These are phyloP conservation scores for Entoloma clypeatum DNA, from an alignment of 1,284 basidiomycete genomes.

Conservation along the genomic window DNA sequence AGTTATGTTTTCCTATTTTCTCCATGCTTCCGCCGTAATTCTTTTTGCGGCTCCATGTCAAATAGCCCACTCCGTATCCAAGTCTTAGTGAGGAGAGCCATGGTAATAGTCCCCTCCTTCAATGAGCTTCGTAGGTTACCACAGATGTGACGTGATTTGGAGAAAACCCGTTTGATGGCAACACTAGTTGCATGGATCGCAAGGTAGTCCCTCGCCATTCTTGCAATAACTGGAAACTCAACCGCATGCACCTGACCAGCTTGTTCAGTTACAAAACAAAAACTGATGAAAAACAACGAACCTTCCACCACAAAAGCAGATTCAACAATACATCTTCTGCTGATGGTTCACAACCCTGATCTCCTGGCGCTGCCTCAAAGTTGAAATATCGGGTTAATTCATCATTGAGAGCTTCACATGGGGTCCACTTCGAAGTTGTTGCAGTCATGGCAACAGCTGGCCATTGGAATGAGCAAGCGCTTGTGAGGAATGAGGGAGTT, in stretches of 20 bases:
- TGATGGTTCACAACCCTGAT: not conserved
- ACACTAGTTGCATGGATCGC: conserved; percentile 33
- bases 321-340: not conserved
- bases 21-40: too few species aligned
- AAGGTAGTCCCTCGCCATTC: conserved; percentile 30
- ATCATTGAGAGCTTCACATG: not conserved
- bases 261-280: not conserved
- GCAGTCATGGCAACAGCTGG: too few species aligned
- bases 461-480: conserved; percentile 1
- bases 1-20: conserved; percentile 4
- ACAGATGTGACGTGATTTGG: too few species aligned
- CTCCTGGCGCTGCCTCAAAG: not conserved
- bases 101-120: too few species aligned
- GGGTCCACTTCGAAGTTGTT: too few species aligned
- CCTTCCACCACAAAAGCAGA: conserved; percentile 11
- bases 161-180: conserved; percentile 29
- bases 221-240: conserved; percentile 25
- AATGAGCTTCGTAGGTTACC: too few species aligned
- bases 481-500: not conserved
- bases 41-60: conserved; percentile 9
- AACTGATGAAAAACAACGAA: not conserved
- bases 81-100: conserved; percentile 25
- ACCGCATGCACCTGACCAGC: conserved; percentile 1
- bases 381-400: too few species aligned
- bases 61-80: conserved; percentile 28